Percentiles rank a stretch among this genome's conserved stretches.
These are phyloP conservation scores for Podosphaera fusca DNA, from an alignment of 2,329 filamentous ascomycete genomes.

Conservation along the genomic window DNA sequence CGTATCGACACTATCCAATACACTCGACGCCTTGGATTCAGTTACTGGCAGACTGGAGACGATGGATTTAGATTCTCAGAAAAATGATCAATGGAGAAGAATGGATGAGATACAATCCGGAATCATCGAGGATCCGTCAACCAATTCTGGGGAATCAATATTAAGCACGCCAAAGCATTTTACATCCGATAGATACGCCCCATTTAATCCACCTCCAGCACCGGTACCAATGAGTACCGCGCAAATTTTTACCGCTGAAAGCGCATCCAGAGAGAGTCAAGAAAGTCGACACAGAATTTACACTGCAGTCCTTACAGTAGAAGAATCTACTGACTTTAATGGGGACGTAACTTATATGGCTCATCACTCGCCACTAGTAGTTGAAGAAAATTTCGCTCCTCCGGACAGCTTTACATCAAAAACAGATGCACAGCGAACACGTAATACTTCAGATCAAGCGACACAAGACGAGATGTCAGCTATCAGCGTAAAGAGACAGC, in stretches of 20 bases:
- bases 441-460: slow-evolving; percentile 24
- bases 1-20: slow-evolving; percentile 40
- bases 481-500: slow-evolving; percentile 77
- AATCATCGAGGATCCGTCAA: slow-evolving; percentile 24
- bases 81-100: slow-evolving; percentile 11
- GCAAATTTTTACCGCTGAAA: slow-evolving; percentile 18
- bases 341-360: slow-evolving; percentile 37
- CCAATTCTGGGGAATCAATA: slow-evolving; percentile 22
- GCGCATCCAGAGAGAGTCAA: slow-evolving; percentile 16
- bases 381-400: slow-evolving; percentile 18
- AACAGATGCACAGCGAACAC: slow-evolving; percentile 39
- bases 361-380: slow-evolving; percentile 33
- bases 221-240: slow-evolving; percentile 35
- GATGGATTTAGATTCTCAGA: slow-evolving; percentile 5
- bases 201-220: slow-evolving; percentile 66
- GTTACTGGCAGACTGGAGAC: slow-evolving; percentile 29
- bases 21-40: slow-evolving; percentile 34
- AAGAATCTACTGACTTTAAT: slow-evolving; percentile 36
- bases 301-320: slow-evolving; percentile 42
- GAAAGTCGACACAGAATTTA: slow-evolving; percentile 30
- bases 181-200: slow-evolving; percentile 47
- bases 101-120: slow-evolving; percentile 18
- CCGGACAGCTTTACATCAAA: slow-evolving; percentile 41
- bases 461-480: slow-evolving; percentile 43
- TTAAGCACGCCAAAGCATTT: slow-evolving; percentile 35